Evolutionary conservation across 768 basidiomycete species (phyloP), one percentile per base, ranked within the genome.

Genomic region (Coprinopsis sp.): DNA sequence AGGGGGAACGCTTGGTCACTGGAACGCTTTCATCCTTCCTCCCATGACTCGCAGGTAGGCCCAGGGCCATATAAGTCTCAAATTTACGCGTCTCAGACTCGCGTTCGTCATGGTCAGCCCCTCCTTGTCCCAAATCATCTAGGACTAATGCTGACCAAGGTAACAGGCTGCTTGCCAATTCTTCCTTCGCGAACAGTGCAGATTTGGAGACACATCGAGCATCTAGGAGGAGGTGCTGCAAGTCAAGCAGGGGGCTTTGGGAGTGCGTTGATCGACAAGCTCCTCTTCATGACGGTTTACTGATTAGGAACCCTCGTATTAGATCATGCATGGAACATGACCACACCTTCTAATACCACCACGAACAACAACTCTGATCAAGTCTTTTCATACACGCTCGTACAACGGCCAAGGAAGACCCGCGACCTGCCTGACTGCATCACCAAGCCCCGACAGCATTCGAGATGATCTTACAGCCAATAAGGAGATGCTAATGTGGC

Each of bases 401-500:
- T 24, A 39, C 19, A 24, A 3, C 22, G 19, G 19, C 33, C 37
- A n/a, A 30, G 13, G 10, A 11, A 21, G 18, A 27, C 22, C 2
- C 45, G 8, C n/a, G 13, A 28, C 16, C 33, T 13, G 8, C 6
- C 13, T 16, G 2, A 27, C 14, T 29, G 21, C 13, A 11, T 28
- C 45, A 33, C 2, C 16, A 29, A 92, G 90, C 22, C 58, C 67
- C 16, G 83, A 91, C 11, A 66, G 72, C 2, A 76, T 95, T 34
- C 60, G 59, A n/a, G 65, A 66, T 25, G 92, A 94, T 53, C 61
- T 94, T 6, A 78, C 75, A 1, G 66, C 65, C 2, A 58, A 61
- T 18, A 69, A 65, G 18, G 91, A 93, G 13, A 84, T 80, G 57
- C 92, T 91, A 0, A 34, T 73, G 11, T 96, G 87, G 84, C 84